Evolutionary conservation across 2,329 filamentous ascomycete species (phyloP).

Genomic region (Teratosphaeria gauchensis): DNA sequence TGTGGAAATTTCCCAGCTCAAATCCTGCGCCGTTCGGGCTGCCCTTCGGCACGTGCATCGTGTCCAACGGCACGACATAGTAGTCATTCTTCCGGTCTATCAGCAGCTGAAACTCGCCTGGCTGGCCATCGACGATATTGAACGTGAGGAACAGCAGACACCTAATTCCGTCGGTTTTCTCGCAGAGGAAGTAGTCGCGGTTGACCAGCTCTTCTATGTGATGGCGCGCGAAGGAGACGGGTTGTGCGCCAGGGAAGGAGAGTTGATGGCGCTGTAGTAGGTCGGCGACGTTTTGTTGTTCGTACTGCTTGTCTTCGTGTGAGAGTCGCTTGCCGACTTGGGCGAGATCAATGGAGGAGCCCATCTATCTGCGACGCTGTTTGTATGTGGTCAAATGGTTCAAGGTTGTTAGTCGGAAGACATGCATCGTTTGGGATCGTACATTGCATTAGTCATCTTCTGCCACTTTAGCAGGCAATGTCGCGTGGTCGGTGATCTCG

Average conservation of each 20-base stretch:
- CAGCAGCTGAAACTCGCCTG: constrained; percentile 67
- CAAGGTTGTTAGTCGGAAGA: too few relatives aligned
- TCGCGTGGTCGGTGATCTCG: too few relatives aligned
- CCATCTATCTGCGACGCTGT: constrained; percentile 9
- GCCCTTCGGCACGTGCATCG: constrained; percentile 68
- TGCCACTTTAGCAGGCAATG: too few relatives aligned
- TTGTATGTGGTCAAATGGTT: not conserved
- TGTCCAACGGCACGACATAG: constrained; percentile 63
- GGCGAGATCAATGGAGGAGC: constrained; percentile 18
- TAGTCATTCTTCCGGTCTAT: constrained; percentile 98
- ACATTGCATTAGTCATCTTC: too few relatives aligned
- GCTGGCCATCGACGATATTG: not conserved
- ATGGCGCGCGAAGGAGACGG: constrained; percentile 76
- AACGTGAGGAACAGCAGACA: constrained; percentile 82
- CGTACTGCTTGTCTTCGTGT: constrained; percentile 16
- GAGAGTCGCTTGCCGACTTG: constrained; percentile 14
- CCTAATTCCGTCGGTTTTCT: constrained; percentile 94
- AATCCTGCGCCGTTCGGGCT: constrained; percentile 1
- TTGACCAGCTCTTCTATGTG: constrained; percentile 75
- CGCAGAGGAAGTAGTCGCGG: constrained; percentile 92
- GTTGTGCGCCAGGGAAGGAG: constrained; percentile 82
- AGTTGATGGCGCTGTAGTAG: constrained; percentile 58
- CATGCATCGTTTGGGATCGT: too few relatives aligned
- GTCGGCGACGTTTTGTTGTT: constrained; percentile 24
- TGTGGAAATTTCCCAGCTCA: constrained; percentile 57